phyloP scores from a whole-genome alignment of 2,329 filamentous ascomycete genomes.

The Penicillium sp. region DNA sequence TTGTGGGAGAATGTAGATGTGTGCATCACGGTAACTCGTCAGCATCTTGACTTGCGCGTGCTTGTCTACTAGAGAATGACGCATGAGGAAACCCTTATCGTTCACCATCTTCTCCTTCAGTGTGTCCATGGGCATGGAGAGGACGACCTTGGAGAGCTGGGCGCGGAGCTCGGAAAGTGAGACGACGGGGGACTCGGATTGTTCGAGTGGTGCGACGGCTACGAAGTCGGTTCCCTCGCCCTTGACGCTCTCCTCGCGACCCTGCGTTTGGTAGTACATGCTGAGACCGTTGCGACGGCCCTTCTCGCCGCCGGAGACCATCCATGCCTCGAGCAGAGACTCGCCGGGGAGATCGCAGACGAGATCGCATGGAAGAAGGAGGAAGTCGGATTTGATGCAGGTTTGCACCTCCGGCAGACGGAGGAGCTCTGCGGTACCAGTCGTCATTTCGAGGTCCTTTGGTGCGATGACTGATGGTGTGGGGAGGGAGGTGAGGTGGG shows the following conservation, averaged over 20 bases:
- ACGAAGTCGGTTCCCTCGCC: slow-evolving; percentile 93
- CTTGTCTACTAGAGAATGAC: slow-evolving; percentile 72
- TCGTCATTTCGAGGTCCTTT: slow-evolving; percentile 73
- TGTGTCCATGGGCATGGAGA: slow-evolving; percentile 84
- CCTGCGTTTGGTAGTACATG: slow-evolving; percentile 88
- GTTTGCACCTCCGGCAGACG: slow-evolving; percentile 77
- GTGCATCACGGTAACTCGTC: slow-evolving; percentile 83
- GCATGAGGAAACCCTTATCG: slow-evolving; percentile 65
- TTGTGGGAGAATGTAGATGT: slow-evolving; percentile 90
- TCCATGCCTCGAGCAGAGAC: slow-evolving; percentile 84
- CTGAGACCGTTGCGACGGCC: slow-evolving; percentile 75
- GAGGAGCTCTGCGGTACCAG: slow-evolving; percentile 85
- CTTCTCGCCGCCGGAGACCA: slow-evolving; percentile 67
- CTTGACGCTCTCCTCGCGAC: slow-evolving; percentile 70
- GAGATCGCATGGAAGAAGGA: slow-evolving; percentile 89
- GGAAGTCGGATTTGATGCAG: slow-evolving; percentile 81
- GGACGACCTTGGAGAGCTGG: slow-evolving; percentile 72
- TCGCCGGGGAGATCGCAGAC: slow-evolving; percentile 87
- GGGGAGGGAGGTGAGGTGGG: slow-evolving; percentile 52
- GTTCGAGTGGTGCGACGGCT: slow-evolving; percentile 69
- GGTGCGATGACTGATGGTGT: slow-evolving; percentile 74
- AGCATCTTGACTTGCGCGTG: slow-evolving; percentile 78
- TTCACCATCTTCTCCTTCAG: slow-evolving; percentile 80
- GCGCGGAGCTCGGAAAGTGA: slow-evolving; percentile 4
- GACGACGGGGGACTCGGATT: slow-evolving; percentile 43